phyloP scores from a whole-genome alignment of 106 monocot genomes.

The Apostasia shenzhenica region DNA sequence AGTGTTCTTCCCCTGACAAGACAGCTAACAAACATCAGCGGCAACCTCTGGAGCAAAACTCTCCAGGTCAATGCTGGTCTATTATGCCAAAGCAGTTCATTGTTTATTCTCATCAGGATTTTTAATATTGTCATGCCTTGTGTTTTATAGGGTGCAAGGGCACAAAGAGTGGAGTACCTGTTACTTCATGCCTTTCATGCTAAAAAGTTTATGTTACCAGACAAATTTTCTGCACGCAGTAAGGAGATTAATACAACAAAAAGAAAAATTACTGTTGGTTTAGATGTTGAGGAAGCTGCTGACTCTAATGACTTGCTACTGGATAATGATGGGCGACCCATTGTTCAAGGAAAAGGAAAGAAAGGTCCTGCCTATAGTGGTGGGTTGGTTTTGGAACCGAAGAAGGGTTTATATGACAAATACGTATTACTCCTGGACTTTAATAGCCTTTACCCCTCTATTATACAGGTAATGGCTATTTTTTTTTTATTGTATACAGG shows the following conservation, averaged over 20 bases:
- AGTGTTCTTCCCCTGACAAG: constrained; percentile 89
- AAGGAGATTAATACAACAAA: constrained; percentile 51
- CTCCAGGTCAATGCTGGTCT: constrained; percentile 52
- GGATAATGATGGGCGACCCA: constrained; percentile 30
- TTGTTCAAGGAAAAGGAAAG: constrained; percentile 58
- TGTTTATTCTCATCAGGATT: background rate
- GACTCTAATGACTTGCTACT: constrained; percentile 19
- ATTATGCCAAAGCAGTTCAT: background rate
- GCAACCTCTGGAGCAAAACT: constrained; percentile 96
- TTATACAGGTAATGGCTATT: constrained; percentile 67
- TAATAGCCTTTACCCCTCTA: constrained; percentile 97
- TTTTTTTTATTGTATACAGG: background rate
- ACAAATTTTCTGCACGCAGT: constrained; percentile 43
- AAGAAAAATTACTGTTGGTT: constrained; percentile 37
- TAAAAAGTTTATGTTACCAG: constrained; percentile 89
- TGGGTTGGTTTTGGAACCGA: constrained; percentile 95
- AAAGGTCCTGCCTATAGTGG: constrained; percentile 92
- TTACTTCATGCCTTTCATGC: constrained; percentile 87
- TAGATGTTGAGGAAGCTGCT: constrained; percentile 38
- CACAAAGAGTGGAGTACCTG: constrained; percentile 89
- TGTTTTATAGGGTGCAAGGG: constrained; percentile 75
- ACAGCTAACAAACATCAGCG: constrained; percentile 90
- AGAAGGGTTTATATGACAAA: constrained; percentile 92
- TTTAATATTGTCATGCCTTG: background rate
- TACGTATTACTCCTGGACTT: constrained; percentile 89